Base-by-base conservation (phyloP, 805 yeast species). In the Wickerhamiella hasegawae region DNA sequence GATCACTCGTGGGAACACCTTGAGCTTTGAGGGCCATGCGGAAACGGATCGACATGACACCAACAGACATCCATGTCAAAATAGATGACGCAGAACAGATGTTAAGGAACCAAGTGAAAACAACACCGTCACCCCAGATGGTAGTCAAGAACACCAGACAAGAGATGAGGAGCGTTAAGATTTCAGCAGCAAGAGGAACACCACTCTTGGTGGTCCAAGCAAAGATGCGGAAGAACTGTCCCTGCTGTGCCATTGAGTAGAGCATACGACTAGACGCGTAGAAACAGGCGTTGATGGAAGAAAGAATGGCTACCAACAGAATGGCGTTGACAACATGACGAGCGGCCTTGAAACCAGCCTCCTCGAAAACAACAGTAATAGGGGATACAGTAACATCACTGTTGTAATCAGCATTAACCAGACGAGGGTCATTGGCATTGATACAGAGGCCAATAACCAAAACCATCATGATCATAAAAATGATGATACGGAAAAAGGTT, bases 91-190 rank as follows among this genome's bases (percentile, higher is more conserved):
- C 55, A 27, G 79, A 77, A 27, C 74, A 66, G 36, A 76, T 59
- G 28, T 79, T 68, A 45, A 72, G 54, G 44, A 75, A 59, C 82
- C 82, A 75, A 36, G 67, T 62, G 57, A 73, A 75, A 12, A 71
- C 76, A 17, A 63, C 63, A 12, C 60, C 69, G 40, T 66, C 64
- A 36, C 71, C 66, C 34, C 71, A 57, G 27, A 71, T 62, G n/a
- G 77, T 74, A 17, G 80, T 77, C 45, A 77, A 63, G 55, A 75
- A 77, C 25, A 68, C 65, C 36, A 78, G 66, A 40, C 73, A 54
- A 34, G 77, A 79, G 48, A 72, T 59, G 10, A 66, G 45, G 36
- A 69, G 61, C 12, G 78, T 67, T 32, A 67, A 45, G 15, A 62
- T 38, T 34, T 73, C 56, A n/a, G 77, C 73, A 28, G 64, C 60